phyloP scores from a whole-genome alignment of 495 filamentous ascomycete genomes.

The Xylaria sp. region DNA sequence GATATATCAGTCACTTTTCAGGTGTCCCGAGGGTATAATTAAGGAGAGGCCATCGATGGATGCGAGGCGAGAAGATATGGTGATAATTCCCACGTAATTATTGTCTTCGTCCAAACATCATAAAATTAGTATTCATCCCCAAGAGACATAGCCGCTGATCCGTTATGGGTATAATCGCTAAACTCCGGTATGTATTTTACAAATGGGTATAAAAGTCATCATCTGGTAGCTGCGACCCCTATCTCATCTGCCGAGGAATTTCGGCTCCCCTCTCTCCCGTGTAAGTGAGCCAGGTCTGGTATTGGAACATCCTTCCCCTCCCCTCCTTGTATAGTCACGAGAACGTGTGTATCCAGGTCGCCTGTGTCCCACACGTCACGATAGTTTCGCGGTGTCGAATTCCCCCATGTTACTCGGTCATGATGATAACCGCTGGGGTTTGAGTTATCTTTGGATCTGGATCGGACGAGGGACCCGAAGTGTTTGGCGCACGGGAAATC shows the following conservation, averaged over 20 bases:
- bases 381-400: neutral
- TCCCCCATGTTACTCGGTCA: neutral
- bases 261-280: conserved; percentile 11
- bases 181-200: conserved; percentile 2
- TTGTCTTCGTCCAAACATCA: neutral
- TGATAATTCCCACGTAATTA: neutral
- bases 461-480: conserved; percentile 15
- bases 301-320: neutral
- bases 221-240: neutral
- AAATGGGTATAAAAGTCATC: neutral
- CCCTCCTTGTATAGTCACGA: conserved; percentile 6
- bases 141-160: neutral
- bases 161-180: conserved; percentile 15
- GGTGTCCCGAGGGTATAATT: neutral
- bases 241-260: conserved; percentile 1
- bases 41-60: neutral
- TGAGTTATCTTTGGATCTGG: neutral
- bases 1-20: neutral
- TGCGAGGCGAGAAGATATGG: neutral
- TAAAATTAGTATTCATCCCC: neutral
- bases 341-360: conserved; percentile 17
- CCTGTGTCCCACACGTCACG: conserved; percentile 1
- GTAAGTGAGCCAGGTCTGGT: neutral
- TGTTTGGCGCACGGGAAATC: conserved; percentile 25
- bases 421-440: neutral